Evolutionary conservation across 768 basidiomycete genomes (phyloP), one percentile per base, ranked within the genome.

Genomic region (Ramaria sp.): DNA sequence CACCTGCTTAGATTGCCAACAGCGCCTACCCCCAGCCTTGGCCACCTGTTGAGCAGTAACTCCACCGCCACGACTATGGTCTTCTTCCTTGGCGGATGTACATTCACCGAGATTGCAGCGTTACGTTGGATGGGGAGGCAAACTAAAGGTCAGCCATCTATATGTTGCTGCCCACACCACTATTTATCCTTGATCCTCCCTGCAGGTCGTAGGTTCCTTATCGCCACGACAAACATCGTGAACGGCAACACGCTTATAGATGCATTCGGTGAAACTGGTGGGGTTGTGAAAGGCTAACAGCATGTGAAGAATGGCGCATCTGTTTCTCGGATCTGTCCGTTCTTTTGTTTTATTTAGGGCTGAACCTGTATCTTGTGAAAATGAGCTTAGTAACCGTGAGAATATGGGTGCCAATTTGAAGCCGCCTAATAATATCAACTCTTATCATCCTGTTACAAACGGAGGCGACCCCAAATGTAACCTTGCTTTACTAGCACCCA

Each of bases 81-180:
- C 9, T 96, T 97, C 70, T 97, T 98, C 78, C 70, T 98, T 30
- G 96, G 96, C 25, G 96, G 95, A 3, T 93, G 93, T 66, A 99
- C 96, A 12, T 96, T 89, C 62, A 95, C 95, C 8, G 96, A 98
- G 71, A 92, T 98, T 56, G 85, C 96, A 36, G 95, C 95, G 5
- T 66, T 99, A 60, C 76, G 96, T 65, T 96, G 92, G 91, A 85
- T 95, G 63, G 78, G 82, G 54, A 78, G 83, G 61, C 91, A 92
- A 66, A 85, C 85, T 60, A 78, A 77, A 75, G 94, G 91, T 81
- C 62, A 25, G 68, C 64, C 42, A 10, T 24, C 39, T 8, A 16
- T 15, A 56, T 37, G 3, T 56, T 12, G 50, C 52, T 60, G 5
- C 20, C 1, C 8, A 18, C 20, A 7, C 18, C 39, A n/a, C 16